A percentile compares a stretch with the other conserved stretches of the same genome.
Evolutionary conservation across 1,139 yeast genomes (phyloP).

Genomic region (Geotrichum carabidarum): DNA sequence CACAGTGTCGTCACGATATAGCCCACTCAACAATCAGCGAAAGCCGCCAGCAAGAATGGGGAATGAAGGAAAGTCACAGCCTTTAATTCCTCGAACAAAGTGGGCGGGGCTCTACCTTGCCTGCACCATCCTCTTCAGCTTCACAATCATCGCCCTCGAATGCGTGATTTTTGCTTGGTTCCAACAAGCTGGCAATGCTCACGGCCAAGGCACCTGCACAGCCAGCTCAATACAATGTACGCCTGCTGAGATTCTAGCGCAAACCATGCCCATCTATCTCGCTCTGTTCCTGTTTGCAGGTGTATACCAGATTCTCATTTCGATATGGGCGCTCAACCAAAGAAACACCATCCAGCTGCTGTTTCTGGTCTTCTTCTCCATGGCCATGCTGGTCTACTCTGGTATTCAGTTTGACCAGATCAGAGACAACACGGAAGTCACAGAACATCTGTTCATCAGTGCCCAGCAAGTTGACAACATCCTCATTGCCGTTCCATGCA

Average conservation of each 20-base stretch:
- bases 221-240: constrained; percentile 22
- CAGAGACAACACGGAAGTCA: constrained; percentile 18
- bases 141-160: constrained; percentile 13
- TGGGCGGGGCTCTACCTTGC: constrained; percentile 13
- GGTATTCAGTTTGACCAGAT: constrained; percentile 50
- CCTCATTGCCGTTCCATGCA: constrained; percentile 46
- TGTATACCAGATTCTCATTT: constrained; percentile 41
- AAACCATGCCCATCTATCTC: constrained; percentile 37
- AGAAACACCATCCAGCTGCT: constrained; percentile 43
- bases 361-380: constrained; percentile 45
- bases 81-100: constrained; percentile 11
- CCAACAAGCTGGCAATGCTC: constrained; percentile 28
- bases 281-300: constrained; percentile 48
- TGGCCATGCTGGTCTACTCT: constrained; percentile 48
- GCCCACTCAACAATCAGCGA: neutral
- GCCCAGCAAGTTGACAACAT: constrained; percentile 30
- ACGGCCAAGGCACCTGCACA: constrained; percentile 28
- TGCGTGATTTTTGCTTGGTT: constrained; percentile 20
- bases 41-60: neutral
- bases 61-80: neutral
- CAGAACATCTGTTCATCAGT: neutral
- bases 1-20: constrained; percentile 1
- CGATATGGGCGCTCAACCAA: constrained; percentile 43
- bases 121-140: constrained; percentile 12
- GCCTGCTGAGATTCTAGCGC: constrained; percentile 26